Evolutionary conservation across 257 asterid species (phyloP), one percentile per base, ranked within the genome.

Genomic region (Solanum virginianum): DNA sequence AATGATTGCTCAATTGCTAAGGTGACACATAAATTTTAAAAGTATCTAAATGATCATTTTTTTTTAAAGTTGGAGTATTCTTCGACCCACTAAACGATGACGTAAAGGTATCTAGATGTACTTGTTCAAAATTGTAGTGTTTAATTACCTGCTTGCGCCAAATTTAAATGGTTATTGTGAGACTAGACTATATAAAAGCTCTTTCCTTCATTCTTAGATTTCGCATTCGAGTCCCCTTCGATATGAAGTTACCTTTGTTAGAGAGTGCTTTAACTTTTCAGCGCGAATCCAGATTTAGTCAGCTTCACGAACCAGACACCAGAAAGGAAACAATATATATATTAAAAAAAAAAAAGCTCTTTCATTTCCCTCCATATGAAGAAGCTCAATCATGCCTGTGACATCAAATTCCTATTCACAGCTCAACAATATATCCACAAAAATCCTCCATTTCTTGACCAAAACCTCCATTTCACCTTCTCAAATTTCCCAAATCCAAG

Each of bases 401-500:
- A 51, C 26, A 49, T 8, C 65, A 17, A 79, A 77, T 0, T 26
- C 69, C 14, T 59, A 77, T 54, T 60, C n/a, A 36, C 80, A 74
- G 13, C 60, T 68, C 77, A 84, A 62, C 85, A 26, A 72, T 13
- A 59, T 81, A 11, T 83, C 86, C 10, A 80, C 75, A 43, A 77
- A 85, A 69, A 84, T 90, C 88, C 65, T 90, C 80, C 85, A 86
- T 55, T 90, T 83, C 47, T 24, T 89, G 18, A 66, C 70, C 11
- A 63, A 84, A 66, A 56, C 80, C 80, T 85, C 89, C 86, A 69
- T n/a, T 80, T 85, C 90, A 18, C 80, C 63, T 20, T 32, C 89
- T 18, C 96, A 90, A 82, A 55, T 89, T 80, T 86, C 70, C 82
- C 98, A 95, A 89, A 90, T 95, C 82, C 93, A 90, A 47, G 92